Percentiles rank a stretch among this genome's conserved stretches.
phyloP scores from a whole-genome alignment of 148 eudicot species.

The Diospyros kaki region DNA sequence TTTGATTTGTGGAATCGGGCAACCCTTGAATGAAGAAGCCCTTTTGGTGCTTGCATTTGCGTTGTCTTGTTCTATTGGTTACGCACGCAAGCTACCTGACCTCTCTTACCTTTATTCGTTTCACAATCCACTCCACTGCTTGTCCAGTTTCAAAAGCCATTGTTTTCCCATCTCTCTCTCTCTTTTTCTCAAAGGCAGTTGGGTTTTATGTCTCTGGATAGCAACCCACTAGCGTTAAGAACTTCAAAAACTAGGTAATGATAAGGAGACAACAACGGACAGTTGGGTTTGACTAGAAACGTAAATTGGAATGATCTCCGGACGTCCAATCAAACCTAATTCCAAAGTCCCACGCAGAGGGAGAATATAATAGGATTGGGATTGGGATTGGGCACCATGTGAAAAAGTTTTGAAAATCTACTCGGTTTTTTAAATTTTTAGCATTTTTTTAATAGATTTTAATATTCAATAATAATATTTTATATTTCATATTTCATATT shows the following conservation, averaged over 20 bases:
- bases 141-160: background rate
- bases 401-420: background rate
- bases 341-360: background rate
- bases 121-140: background rate
- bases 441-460: no score
- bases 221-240: constrained; percentile 2
- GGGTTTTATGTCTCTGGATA: background rate
- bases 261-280: background rate
- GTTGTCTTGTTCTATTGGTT: constrained; percentile 25
- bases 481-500: no score
- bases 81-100: constrained; percentile 17
- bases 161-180: constrained; percentile 3
- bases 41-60: constrained; percentile 9
- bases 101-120: background rate
- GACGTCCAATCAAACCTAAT: background rate
- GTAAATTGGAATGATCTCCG: background rate
- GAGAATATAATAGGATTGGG: background rate
- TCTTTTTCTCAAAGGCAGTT: constrained; percentile 1
- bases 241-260: background rate
- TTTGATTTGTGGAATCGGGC: background rate
- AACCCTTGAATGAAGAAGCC: constrained; percentile 7
- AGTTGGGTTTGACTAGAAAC: background rate
- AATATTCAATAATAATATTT: no score
- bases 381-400: background rate
- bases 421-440: no score